Conservation (phyloP, 2,329 filamentous ascomycete species). For the Aspergillus floridensis region DNA sequence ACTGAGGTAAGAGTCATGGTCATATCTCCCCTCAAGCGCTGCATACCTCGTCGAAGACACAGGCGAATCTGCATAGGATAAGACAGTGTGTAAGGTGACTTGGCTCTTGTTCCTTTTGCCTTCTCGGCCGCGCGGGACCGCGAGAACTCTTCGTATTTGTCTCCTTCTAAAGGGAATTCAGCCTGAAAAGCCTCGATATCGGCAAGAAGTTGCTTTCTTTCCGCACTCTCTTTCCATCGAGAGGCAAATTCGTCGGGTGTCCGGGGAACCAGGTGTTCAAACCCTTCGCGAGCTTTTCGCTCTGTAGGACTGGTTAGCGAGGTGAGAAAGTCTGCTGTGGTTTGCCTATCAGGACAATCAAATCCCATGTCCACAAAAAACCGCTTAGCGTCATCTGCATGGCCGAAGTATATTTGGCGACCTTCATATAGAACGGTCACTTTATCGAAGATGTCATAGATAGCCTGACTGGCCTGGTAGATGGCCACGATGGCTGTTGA, state of each 20-base stretch:
- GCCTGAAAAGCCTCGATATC: slow-evolving; percentile 42
- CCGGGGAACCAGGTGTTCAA: slow-evolving; percentile 61
- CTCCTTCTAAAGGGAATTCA: slow-evolving; percentile 35
- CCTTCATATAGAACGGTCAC: slow-evolving; percentile 69
- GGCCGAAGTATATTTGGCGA: slow-evolving; percentile 72
- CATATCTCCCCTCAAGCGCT: slow-evolving; percentile 70
- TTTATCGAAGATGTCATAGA: slow-evolving; percentile 65
- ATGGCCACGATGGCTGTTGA: slow-evolving; percentile 53
- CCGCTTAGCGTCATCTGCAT: slow-evolving; percentile 54
- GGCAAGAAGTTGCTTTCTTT: slow-evolving; percentile 41
- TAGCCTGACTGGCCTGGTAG: slow-evolving; percentile 49
- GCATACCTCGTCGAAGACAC: slow-evolving; percentile 75
- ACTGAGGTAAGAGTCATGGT: slow-evolving; percentile 60
- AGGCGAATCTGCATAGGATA: slow-evolving; percentile 71
- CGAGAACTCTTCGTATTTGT: slow-evolving; percentile 36
- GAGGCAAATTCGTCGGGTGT: slow-evolving; percentile 67
- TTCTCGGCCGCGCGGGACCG: slow-evolving; percentile 41
- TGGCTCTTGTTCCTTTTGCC: slow-evolving; percentile 50
- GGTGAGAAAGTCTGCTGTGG: slow-evolving; percentile 67
- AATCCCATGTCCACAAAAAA: slow-evolving; percentile 71
- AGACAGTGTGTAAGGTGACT: slow-evolving; percentile 79
- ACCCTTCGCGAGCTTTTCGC: slow-evolving; percentile 54
- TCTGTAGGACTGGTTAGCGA: slow-evolving; percentile 64
- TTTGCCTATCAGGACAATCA: slow-evolving; percentile 64
- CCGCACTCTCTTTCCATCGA: slow-evolving; percentile 52